Evolutionary conservation across 192 early-diverging fungal species (phyloP).

Genomic region (Spinellus fusiger): DNA sequence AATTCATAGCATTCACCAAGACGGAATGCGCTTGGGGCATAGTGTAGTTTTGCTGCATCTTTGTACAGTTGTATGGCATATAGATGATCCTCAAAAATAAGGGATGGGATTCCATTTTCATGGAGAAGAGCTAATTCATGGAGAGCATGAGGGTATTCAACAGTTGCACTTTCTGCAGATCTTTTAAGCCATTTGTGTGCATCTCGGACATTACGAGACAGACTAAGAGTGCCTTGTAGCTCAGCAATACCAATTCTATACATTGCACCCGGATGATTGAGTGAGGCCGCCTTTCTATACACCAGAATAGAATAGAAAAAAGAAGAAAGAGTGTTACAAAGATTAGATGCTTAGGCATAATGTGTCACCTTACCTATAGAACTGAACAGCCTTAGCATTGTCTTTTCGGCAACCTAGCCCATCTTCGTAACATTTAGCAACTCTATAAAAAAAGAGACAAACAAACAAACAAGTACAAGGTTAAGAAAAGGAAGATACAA

Average conservation of each 20-base stretch:
- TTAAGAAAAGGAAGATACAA: background rate
- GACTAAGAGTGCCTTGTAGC: conserved; percentile 19
- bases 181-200: conserved; percentile 14
- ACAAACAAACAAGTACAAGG: background rate
- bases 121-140: conserved; percentile 8
- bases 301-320: background rate
- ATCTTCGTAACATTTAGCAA: conserved; percentile 57
- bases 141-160: conserved; percentile 10
- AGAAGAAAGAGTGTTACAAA: background rate
- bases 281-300: conserved; percentile 47
- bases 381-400: conserved; percentile 51
- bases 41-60: conserved; percentile 2
- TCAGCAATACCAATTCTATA: conserved; percentile 47
- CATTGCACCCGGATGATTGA: conserved; percentile 56
- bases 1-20: conserved; percentile 13
- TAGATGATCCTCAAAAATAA: conserved; percentile 7
- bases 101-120: background rate
- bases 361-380: conserved; percentile 47
- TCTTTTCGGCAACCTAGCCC: conserved; percentile 56
- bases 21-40: conserved; percentile 8
- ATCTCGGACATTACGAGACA: conserved; percentile 4
- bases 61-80: conserved; percentile 1
- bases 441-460: conserved; percentile 16
- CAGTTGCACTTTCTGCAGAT: conserved; percentile 5
- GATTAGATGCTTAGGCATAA: background rate